Base-by-base conservation (phyloP, 2,329 filamentous ascomycete genomes). In the Xylaria hypoxylon region DNA sequence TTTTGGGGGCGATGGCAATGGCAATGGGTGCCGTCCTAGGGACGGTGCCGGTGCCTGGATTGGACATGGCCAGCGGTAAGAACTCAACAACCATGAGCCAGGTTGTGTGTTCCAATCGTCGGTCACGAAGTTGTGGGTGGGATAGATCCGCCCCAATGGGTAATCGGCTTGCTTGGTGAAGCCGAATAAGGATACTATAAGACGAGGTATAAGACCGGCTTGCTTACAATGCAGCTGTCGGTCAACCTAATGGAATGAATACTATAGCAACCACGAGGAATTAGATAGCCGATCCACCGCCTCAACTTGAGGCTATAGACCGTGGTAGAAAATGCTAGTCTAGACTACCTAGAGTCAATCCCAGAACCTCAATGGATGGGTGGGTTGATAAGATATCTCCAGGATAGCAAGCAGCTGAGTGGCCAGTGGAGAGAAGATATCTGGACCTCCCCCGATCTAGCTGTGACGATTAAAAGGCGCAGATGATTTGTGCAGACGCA, bases 1-100 rank as follows among this genome's bases (percentile, higher is more conserved):
- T 86, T 77, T 89, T 88, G 71, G 87, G 86, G 69, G 88, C 87
- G 77, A 90, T 90, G 77, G 87, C 85, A 77, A 90, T 90, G 73
- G 88, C 88, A 76, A 38, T 38, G 35, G 35, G 35, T 38, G 86
- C 86, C 80, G 87, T 89, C 78, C 88, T 82, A 70, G 84, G 82
- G 77, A 89, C 81, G 74, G 83, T 79, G 74, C 79, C 81, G 74
- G 83, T 79, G 74, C 79, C 81, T 71, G 85, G 81, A 73, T 82
- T 84, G 72, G 86, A 84, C 84, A 88, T 88, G 79, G 76, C 75
- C 65, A 17, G 67, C 15, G 77, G 74, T 65, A 69, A 76, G 74
- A 74, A 70, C 70, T 72, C 73, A 59, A 65, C 68, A 70, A 65
- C 64, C 66, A 69, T 64, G 62, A 55, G 65, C 51, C 40, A 64